These are phyloP conservation scores for Sugiyamaella americana DNA, from an alignment of 805 yeast species.

Conservation along the genomic window DNA sequence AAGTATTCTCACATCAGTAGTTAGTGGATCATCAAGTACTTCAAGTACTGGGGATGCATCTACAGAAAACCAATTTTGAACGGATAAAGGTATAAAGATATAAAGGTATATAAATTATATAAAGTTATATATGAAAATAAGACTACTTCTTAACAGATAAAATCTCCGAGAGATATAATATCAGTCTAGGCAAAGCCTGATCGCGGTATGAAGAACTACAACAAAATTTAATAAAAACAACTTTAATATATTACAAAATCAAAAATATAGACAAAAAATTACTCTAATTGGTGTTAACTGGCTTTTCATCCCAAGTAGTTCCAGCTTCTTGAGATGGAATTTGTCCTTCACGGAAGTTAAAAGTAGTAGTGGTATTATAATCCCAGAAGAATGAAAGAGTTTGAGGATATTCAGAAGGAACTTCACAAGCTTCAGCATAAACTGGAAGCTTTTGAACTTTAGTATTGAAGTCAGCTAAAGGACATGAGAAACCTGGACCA, in stretches of 20 bases:
- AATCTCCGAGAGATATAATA: too few relatives aligned
- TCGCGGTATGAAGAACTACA: too few relatives aligned
- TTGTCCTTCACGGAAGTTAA: constrained; percentile 9
- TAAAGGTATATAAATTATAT: too few relatives aligned
- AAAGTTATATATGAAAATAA: too few relatives aligned
- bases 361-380: constrained; percentile 13
- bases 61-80: constrained; percentile 34
- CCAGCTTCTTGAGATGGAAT: constrained; percentile 4
- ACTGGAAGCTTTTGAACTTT: constrained; percentile 11
- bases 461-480: constrained; percentile 29
- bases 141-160: too few relatives aligned
- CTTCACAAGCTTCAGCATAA: constrained; percentile 15
- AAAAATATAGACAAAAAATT: too few relatives aligned
- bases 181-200: too few relatives aligned
- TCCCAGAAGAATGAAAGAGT: constrained; percentile 32
- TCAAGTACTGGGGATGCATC: constrained; percentile 40
- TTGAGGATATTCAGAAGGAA: constrained; percentile 18
- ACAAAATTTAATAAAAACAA: too few relatives aligned
- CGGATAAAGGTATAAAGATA: too few relatives aligned
- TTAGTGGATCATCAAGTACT: constrained; percentile 41
- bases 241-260: too few relatives aligned
- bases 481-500: constrained; percentile 52
- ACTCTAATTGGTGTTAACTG: constrained; percentile 1
- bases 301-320: constrained; percentile 16
- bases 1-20: constrained; percentile 37